Evolutionary conservation across 2,329 filamentous ascomycete genomes (phyloP), one percentile per base, ranked within the genome.

Genomic region (Botrytis byssoidea): DNA sequence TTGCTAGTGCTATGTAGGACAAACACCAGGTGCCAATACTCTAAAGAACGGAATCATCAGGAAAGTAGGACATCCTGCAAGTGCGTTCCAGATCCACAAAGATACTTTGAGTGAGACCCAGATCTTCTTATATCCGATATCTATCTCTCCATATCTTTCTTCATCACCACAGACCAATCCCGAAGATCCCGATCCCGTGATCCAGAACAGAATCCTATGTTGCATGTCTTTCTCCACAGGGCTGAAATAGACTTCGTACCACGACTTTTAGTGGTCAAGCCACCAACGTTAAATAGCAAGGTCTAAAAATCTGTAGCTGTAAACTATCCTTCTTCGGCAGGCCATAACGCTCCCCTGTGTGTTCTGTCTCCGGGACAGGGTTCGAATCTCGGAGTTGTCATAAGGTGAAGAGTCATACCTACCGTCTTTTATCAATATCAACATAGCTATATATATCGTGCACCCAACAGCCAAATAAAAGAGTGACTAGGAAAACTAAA

Each of bases 201-300:
- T 64, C 29, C 25, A 44, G 14, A 9, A 51, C 48, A 29, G 32
- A 67, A 51, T 35, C 37, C 48, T 29, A 20, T 67, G 46, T 67
- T 67, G 64, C 64, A 67, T 3, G 14, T 51, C 32, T 51, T 67
- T 67, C 64, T 67, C 44, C 64, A 67, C 44, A 67, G 22, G 64
- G 64, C 64, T 51, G 64, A 67, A 67, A 67, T 51, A 67, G 44
- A 67, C 44, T 67, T 67, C 35, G 32, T 37, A 67, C 25, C 64
- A 35, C 44, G 35, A 32, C 46, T 67, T 67, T 40, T 51, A 37
- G 44, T 51, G 35, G 40, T 25, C 22, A 67, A 67, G 44, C 44
- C 64, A 67, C 44, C 29, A 37, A 37, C 22, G 10, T 51, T 37
- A n/a, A 18, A 10, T 32, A 18, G 37, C 25, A 18, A 37, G 25